Conservation (phyloP, 1,284 basidiomycete genomes). For the Austroboletus niveus region DNA sequence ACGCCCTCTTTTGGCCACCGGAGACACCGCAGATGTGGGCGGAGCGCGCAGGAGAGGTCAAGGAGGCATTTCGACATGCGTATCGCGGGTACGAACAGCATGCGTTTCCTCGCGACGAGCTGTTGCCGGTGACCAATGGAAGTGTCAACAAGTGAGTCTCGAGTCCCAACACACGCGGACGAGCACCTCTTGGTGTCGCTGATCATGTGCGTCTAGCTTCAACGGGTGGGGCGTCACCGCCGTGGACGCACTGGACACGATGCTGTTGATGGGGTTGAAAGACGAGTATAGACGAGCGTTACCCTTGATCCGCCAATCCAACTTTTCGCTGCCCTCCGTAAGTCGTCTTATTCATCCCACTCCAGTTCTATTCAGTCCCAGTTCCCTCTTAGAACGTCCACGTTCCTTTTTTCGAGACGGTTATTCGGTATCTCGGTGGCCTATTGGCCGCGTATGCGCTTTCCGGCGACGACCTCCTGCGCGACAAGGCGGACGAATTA, state of each 20-base stretch:
- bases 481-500: conserved; percentile 53
- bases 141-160: conserved; percentile 50
- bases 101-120: conserved; percentile 60
- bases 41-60: conserved; percentile 54
- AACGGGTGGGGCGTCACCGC: conserved; percentile 87
- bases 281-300: conserved; percentile 77
- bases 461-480: conserved; percentile 45
- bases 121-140: conserved; percentile 48
- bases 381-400: conserved; percentile 25
- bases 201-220: conserved; percentile 43
- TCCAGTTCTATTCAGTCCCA: not conserved
- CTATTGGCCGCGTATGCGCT: conserved; percentile 81
- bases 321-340: conserved; percentile 53
- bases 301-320: conserved; percentile 59
- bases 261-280: conserved; percentile 81
- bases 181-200: conserved; percentile 1
- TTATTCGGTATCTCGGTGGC: conserved; percentile 85
- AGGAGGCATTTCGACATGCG: conserved; percentile 59
- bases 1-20: conserved; percentile 16
- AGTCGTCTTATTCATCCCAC: not conserved
- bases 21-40: conserved; percentile 43
- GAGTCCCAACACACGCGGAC: not conserved
- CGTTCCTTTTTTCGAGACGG: conserved; percentile 79
- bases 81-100: conserved; percentile 58
- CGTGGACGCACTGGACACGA: conserved; percentile 83